Conservation (phyloP, 257 asterid genomes). For the Solanum acaule region DNA sequence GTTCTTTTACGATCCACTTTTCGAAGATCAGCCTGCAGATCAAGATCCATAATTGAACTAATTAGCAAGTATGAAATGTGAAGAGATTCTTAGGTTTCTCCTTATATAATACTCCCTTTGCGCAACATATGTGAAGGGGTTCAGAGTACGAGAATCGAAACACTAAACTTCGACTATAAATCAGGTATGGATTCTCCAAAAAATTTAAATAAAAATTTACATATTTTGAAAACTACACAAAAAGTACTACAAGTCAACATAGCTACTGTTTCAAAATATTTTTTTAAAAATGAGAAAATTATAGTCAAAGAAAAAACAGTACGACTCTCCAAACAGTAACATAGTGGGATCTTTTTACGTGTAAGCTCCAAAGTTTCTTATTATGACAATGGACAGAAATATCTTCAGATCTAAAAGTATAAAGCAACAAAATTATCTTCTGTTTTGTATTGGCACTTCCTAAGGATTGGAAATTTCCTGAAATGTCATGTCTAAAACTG, state of each 20-base stretch:
- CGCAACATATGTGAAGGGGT: not conserved
- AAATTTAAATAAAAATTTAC: not conserved
- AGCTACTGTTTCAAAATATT: not conserved
- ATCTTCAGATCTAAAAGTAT: not conserved
- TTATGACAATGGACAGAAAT: not conserved
- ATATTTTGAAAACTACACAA: not conserved
- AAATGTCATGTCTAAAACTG: not conserved
- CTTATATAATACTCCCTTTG: not conserved
- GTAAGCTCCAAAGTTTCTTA: not conserved
- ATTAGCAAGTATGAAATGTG: not conserved
- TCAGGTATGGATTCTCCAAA: not conserved
- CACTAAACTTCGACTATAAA: not conserved
- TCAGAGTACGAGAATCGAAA: not conserved
- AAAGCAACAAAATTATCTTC: not conserved
- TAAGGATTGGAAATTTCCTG: not conserved
- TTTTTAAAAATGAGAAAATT: not conserved
- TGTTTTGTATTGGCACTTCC: not conserved
- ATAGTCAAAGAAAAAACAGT: not conserved
- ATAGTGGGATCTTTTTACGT: not conserved
- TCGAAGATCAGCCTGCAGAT: constrained; percentile 59
- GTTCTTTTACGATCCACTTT: constrained; percentile 64
- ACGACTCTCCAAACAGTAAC: not conserved
- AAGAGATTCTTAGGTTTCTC: not conserved
- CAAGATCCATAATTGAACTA: constrained; percentile 3
- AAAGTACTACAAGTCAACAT: not conserved